phyloP scores from a whole-genome alignment of 306 rosid genomes.

The Begonia loranthoides region DNA sequence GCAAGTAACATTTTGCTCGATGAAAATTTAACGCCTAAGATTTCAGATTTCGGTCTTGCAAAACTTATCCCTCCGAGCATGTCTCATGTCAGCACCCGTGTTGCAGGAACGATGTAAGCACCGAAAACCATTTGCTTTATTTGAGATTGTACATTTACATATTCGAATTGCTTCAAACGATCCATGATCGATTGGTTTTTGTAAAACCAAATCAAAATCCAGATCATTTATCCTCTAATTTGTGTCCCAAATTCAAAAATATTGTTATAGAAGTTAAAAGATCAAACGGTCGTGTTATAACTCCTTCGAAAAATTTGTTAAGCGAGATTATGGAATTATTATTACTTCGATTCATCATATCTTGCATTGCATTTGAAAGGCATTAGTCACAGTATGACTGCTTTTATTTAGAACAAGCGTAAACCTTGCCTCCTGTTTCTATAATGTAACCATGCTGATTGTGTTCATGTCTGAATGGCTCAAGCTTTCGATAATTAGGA shows the following conservation, averaged over 20 bases:
- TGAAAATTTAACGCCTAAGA: conserved; percentile 57
- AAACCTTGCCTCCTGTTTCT: no score
- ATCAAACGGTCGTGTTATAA: no score
- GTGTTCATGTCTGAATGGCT: no score
- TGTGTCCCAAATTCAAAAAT: not conserved
- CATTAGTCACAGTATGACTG: no score
- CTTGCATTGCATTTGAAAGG: no score
- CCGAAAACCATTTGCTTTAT: not conserved
- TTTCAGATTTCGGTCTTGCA: conserved; percentile 96
- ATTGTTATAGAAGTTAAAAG: no score
- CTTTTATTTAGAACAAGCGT: no score
- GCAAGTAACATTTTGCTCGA: conserved; percentile 95
- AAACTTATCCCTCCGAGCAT: conserved; percentile 71
- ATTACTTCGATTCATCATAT: no score
- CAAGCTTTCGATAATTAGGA: no score
- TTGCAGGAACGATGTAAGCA: conserved; percentile 94
- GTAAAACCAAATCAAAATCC: not conserved
- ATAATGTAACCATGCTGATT: no score
- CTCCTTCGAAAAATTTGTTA: no score
- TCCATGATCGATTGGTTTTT: not conserved
- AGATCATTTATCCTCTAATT: not conserved
- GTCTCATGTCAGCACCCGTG: conserved; percentile 96
- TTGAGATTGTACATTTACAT: conserved; percentile 1
- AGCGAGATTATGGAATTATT: no score
- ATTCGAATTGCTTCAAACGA: not conserved